Conservation (phyloP, 78 protist genomes). For the Monosiga brevicollis region DNA sequence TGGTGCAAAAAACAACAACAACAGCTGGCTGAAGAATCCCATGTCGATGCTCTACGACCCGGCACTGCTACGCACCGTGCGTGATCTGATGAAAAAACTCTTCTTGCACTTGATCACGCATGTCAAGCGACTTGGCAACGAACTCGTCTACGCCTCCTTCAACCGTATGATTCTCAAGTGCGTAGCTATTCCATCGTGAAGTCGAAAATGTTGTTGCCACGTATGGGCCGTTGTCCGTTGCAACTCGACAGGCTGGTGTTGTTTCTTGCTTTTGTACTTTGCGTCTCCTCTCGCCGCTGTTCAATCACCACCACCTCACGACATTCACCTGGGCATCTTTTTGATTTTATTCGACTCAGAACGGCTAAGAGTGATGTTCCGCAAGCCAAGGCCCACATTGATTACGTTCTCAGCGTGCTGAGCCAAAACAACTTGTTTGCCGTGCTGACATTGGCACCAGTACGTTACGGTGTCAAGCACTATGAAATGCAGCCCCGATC, state of each 20-base stretch:
- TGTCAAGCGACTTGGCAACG: constrained; percentile 51
- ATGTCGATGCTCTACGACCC: constrained; percentile 63
- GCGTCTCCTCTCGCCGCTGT: neutral
- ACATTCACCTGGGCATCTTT: neutral
- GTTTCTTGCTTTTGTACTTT: neutral
- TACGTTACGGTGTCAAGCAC: neutral
- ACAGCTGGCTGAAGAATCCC: constrained; percentile 68
- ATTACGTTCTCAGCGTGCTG: neutral
- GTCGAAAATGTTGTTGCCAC: neutral
- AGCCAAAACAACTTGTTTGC: neutral
- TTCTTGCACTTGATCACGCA: constrained; percentile 52
- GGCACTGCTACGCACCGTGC: constrained; percentile 44
- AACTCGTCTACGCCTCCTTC: constrained; percentile 59
- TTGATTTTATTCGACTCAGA: neutral
- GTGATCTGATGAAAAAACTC: constrained; percentile 66
- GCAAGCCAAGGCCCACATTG: neutral
- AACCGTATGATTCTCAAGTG: constrained; percentile 11
- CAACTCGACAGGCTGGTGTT: neutral
- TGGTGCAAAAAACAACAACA: too few relatives aligned
- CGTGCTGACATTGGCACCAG: neutral
- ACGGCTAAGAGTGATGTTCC: too few relatives aligned
- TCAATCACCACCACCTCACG: neutral
- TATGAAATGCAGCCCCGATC: neutral
- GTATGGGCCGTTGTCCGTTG: neutral
- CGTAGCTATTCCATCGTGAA: neutral